Conservation (phyloP, 2,329 filamentous ascomycete species). For the Cadophora sp. region DNA sequence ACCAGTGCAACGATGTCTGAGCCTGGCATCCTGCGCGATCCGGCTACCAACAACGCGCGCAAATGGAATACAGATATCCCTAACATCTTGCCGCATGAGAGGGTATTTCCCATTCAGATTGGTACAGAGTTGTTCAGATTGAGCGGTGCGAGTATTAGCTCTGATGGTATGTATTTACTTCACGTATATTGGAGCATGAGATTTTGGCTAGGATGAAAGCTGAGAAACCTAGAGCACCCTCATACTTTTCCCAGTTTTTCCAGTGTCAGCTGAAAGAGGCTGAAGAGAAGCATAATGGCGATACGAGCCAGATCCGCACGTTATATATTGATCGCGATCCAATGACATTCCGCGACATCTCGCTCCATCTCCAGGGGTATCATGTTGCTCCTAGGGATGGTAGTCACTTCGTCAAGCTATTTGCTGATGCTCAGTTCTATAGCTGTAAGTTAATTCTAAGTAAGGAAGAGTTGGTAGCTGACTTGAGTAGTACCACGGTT, state of each 20-base stretch:
- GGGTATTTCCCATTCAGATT: conserved; percentile 72
- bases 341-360: conserved; percentile 86
- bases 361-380: conserved; percentile 90
- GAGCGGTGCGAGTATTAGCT: conserved; percentile 73
- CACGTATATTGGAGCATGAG: not conserved
- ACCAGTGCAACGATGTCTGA: conserved; percentile 16
- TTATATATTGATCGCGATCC: conserved; percentile 96
- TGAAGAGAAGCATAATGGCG: conserved; percentile 54
- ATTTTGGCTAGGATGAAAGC: conserved; percentile 35
- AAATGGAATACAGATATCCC: conserved; percentile 44
- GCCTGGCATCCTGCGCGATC: conserved; percentile 37
- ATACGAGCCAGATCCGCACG: conserved; percentile 64
- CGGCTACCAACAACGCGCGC: conserved; percentile 16
- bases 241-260: conserved; percentile 96
- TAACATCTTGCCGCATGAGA: conserved; percentile 47
- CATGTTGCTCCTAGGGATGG: conserved; percentile 83
- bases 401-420: conserved; percentile 87
- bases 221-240: conserved; percentile 77
- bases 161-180: conserved; percentile 66
- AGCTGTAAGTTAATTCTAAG: conserved; percentile 60
- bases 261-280: conserved; percentile 76
- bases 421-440: conserved; percentile 96
- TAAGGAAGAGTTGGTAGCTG: conserved; percentile 4
- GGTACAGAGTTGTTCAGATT: conserved; percentile 72
- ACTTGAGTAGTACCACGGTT: conserved; percentile 75